Conservation (phyloP, 2,329 filamentous ascomycete species). For the Fusarium multiceps region DNA sequence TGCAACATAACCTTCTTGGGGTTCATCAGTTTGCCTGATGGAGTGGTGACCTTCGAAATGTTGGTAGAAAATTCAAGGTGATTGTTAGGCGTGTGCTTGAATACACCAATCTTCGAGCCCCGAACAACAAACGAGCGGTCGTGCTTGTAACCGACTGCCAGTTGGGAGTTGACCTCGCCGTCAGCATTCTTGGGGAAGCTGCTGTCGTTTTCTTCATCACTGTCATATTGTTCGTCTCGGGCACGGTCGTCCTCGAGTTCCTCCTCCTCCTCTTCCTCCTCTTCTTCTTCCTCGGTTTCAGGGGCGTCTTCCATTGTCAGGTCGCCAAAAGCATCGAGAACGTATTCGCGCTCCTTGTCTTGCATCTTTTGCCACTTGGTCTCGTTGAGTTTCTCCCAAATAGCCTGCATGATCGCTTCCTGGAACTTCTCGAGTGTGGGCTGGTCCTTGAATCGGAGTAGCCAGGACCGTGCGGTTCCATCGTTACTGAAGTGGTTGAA, state of each 20-base stretch:
- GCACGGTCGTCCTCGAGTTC: constrained; percentile 72
- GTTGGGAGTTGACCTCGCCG: constrained; percentile 88
- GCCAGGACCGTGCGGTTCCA: constrained; percentile 93
- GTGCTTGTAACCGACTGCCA: constrained; percentile 96
- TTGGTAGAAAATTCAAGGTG: constrained; percentile 96
- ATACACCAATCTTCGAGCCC: constrained; percentile 97
- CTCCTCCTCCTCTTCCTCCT: constrained; percentile 64
- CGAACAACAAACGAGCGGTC: constrained; percentile 97
- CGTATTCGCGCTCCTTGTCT: constrained; percentile 92
- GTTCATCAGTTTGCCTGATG: constrained; percentile 86
- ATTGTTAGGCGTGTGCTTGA: constrained; percentile 95
- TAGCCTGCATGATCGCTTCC: constrained; percentile 90
- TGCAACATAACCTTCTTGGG: constrained; percentile 98
- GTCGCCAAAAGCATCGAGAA: constrained; percentile 94
- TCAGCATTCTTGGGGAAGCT: constrained; percentile 79
- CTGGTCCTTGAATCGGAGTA: constrained; percentile 90
- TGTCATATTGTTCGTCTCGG: constrained; percentile 75
- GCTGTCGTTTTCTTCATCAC: constrained; percentile 77
- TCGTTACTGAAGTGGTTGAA: constrained; percentile 96
- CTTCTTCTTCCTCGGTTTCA: constrained; percentile 57
- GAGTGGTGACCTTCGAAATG: constrained; percentile 94
- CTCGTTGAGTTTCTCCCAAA: constrained; percentile 97
- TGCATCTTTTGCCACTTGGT: constrained; percentile 94
- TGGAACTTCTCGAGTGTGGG: constrained; percentile 86
- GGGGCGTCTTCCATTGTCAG: constrained; percentile 86